A percentile compares a stretch with the other conserved stretches of the same genome.
phyloP scores from a whole-genome alignment of 2,329 filamentous ascomycete species.

The Thermoascus crustaceus region DNA sequence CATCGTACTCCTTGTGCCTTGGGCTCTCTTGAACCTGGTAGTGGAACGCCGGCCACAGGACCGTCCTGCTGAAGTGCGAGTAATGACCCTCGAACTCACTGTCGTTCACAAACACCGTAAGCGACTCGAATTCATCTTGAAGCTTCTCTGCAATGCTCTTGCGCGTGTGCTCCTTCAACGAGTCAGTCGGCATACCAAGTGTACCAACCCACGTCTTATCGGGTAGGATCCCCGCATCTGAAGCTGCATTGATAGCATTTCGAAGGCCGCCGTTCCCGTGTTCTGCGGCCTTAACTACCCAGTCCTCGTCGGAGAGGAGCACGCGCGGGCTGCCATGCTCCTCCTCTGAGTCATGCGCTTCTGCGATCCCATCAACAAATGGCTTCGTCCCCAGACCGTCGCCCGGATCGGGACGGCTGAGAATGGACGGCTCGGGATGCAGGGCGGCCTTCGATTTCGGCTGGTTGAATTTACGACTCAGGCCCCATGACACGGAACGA shows the following conservation, averaged over 20 bases:
- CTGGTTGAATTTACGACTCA: conserved; percentile 59
- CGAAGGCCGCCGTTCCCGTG: conserved; percentile 87
- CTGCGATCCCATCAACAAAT: conserved; percentile 12
- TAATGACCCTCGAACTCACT: conserved; percentile 92
- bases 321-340: conserved; percentile 51
- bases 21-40: conserved; percentile 96
- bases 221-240: conserved; percentile 56
- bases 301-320: conserved; percentile 63
- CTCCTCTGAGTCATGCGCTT: conserved; percentile 9
- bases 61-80: conserved; percentile 89
- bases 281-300: conserved; percentile 73
- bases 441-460: conserved; percentile 67
- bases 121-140: conserved; percentile 68
- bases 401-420: conserved; percentile 47
- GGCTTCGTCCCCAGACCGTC: conserved; percentile 9
- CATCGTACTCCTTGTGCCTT: conserved; percentile 93
- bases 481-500: conserved; percentile 68
- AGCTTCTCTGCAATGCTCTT: conserved; percentile 74
- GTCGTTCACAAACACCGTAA: conserved; percentile 78
- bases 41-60: conserved; percentile 93
- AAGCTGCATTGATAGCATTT: conserved; percentile 76
- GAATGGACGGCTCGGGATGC: conserved; percentile 63
- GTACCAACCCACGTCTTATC: conserved; percentile 85
- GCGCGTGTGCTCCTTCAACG: conserved; percentile 64
- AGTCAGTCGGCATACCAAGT: conserved; percentile 86